These are phyloP conservation scores for Balakata baccata DNA, from an alignment of 345 rosid genomes.

Conservation along the genomic window DNA sequence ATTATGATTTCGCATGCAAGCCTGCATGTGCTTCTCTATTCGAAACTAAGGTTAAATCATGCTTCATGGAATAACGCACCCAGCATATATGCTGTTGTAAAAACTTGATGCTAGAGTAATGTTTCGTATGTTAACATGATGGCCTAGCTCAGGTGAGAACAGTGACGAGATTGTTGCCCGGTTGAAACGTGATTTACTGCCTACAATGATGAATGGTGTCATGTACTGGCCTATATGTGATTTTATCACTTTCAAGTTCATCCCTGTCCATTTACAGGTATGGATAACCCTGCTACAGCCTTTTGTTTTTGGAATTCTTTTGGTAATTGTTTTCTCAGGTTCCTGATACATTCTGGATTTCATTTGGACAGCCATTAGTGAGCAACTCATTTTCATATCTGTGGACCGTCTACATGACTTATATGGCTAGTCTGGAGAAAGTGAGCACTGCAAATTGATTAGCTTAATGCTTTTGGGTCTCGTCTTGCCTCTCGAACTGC, in stretches of 20 bases:
- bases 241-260: conserved; percentile 75
- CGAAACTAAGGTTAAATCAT: neutral
- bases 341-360: neutral
- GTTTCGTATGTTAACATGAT: conserved; percentile 15
- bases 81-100: neutral
- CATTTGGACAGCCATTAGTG: conserved; percentile 66
- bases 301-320: neutral
- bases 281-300: neutral
- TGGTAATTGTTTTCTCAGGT: neutral
- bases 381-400: conserved; percentile 87
- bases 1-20: neutral
- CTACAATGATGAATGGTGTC: conserved; percentile 61
- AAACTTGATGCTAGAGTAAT: neutral
- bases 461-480: neutral
- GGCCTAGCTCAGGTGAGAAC: conserved; percentile 58
- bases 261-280: conserved; percentile 90
- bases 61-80: neutral
- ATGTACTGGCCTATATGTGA: conserved; percentile 94
- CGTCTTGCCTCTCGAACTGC: neutral
- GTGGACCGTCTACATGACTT: conserved; percentile 88
- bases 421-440: conserved; percentile 72
- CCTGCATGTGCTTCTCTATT: neutral
- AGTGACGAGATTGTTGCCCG: conserved; percentile 55
- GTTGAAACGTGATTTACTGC: conserved; percentile 69
- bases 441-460: conserved; percentile 30